Conservation (phyloP, 1,284 basidiomycete genomes). For the Marasmius fiardii region DNA sequence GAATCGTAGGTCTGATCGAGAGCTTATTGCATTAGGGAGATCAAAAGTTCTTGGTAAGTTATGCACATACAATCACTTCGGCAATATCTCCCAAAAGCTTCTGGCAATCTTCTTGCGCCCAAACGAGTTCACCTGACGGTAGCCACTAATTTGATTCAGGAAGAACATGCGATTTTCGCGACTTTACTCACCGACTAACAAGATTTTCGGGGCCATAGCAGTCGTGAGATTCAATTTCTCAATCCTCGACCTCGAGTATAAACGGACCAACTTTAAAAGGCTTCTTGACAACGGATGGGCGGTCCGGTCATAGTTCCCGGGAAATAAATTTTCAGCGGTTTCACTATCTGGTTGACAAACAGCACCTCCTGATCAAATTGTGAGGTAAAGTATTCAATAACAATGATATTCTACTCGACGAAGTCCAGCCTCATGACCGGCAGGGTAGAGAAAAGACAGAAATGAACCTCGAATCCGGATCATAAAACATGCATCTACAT, state of each 20-base stretch:
- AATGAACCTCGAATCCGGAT: not conserved
- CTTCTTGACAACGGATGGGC: too few relatives aligned
- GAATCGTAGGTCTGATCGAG: slow-evolving; percentile 61
- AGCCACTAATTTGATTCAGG: not conserved
- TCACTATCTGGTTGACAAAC: too few relatives aligned
- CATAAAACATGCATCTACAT: too few relatives aligned
- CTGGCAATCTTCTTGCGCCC: slow-evolving; percentile 76
- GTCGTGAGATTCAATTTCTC: too few relatives aligned
- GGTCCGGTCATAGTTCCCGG: too few relatives aligned
- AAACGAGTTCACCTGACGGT: slow-evolving; percentile 63
- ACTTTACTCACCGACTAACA: slow-evolving; percentile 39
- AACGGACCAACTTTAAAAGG: too few relatives aligned
- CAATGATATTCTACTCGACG: too few relatives aligned
- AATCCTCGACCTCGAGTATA: too few relatives aligned
- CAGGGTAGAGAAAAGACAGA: not conserved
- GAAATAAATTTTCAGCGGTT: too few relatives aligned
- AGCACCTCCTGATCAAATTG: not conserved
- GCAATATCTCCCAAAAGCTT: slow-evolving; percentile 65
- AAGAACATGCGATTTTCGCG: not conserved
- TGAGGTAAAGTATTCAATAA: too few relatives aligned
- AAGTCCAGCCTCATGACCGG: too few relatives aligned
- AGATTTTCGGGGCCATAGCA: slow-evolving; percentile 36
- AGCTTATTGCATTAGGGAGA: not conserved
- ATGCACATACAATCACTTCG: slow-evolving; percentile 69
- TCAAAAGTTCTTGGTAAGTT: not conserved